phyloP scores from a whole-genome alignment of 441 rosid genomes.

The Metrosideros polymorpha region DNA sequence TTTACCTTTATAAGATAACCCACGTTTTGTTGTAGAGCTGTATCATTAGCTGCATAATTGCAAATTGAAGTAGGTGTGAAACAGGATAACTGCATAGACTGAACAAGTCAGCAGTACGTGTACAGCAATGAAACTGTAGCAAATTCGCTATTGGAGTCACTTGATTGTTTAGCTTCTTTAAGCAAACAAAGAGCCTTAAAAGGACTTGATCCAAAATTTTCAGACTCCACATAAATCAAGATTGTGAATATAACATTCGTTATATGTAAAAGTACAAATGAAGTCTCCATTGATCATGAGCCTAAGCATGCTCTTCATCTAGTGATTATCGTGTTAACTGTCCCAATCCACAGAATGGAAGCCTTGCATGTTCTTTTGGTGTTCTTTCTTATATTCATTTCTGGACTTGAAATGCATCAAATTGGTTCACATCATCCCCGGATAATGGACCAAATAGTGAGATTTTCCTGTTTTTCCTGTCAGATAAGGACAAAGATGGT shows the following conservation, averaged over 20 bases:
- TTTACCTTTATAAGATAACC: neutral
- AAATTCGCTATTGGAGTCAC: neutral
- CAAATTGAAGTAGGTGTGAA: neutral
- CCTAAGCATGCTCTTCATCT: neutral
- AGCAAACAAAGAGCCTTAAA: neutral
- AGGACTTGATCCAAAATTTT: neutral
- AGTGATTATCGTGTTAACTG: neutral
- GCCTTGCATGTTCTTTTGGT: neutral
- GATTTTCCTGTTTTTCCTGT: neutral
- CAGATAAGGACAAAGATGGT: constrained; percentile 83
- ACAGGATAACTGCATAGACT: neutral
- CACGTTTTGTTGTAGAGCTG: neutral
- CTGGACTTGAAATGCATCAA: neutral
- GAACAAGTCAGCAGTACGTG: neutral
- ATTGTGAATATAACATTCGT: neutral
- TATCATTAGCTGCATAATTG: neutral
- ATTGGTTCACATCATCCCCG: neutral
- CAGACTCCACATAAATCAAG: neutral
- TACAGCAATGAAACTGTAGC: neutral
- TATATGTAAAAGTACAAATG: neutral
- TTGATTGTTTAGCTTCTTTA: neutral
- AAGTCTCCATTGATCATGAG: neutral
- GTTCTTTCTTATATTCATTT: neutral
- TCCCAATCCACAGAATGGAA: neutral
- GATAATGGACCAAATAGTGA: neutral